Base-by-base conservation (phyloP, 345 rosid species). In the Gossypium arboreum region DNA sequence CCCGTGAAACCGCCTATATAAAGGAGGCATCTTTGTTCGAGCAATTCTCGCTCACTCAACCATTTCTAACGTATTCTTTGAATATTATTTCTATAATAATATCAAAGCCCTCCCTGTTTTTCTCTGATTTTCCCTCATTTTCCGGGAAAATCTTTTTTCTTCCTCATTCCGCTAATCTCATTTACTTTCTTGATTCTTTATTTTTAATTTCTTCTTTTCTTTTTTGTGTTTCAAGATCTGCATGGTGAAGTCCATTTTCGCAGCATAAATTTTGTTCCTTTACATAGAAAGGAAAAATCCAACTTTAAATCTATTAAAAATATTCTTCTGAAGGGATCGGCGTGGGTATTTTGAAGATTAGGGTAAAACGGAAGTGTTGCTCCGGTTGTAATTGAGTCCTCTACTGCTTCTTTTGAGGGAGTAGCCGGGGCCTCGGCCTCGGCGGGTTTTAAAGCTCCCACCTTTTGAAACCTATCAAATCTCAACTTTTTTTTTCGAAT, bases 401-500 rank as follows among this genome's bases (percentile, higher is more conserved):
- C 87, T 71, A 68, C 91, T 92, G 89, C 92, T 87, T 85, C 97
- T 86, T 88, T 84, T 92, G 98, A 85, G 97, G 98, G 97, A 93
- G 94, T 90, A 84, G 94, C 97, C 97, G 97, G 93, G 98, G 98
- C 98, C 83, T 82, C 88, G 97, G 98, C 98, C 97, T 92, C 98
- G 98, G 91, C 94, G 97, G 98, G 84, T 89, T 88, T 75, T 79
- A 91, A 90, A 88, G 94, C 98, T 97, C 97, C 97, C 90, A 82
- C 78, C 86, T 76, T 72, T 68, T 60, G 88, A 89, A 81, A 81
- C 48, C 85, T 13, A 48, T 77, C 80, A 24, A 51, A 79, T 45
- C 68, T n/a, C 57, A 43, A 16, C 67, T n/a, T 13, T 76, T 75
- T 44, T 73, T 39, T 52, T 29, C 5, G 50, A 60, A 25, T 50